Evolutionary conservation across 352 stramenopile species (phyloP), one percentile per base, ranked within the genome.

Genomic region (Globisporangium abappressorium): DNA sequence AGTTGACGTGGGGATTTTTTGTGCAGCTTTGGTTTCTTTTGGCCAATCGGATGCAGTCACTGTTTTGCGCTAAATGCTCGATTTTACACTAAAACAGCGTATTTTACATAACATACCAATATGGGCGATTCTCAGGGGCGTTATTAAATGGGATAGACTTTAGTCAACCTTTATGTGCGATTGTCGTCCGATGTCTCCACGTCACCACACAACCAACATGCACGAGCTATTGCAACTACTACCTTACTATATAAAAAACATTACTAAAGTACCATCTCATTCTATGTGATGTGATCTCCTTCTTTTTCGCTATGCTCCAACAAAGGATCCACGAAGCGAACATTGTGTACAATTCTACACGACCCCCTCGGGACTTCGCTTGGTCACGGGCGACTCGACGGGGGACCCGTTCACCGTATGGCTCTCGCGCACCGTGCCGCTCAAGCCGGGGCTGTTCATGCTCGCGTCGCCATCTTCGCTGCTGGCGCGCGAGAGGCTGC

Each of bases 401-500:
- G 68, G 68, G 12, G 67, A 72, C 8, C 77, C 73, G 22, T 78
- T 78, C 30, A 81, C 79, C 0, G 72, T 72, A 70, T 87, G 80
- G 64, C 82, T 71, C 65, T 74, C 70, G 7, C 80, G 78, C 66
- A 85, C 77, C 14, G 69, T 81, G 14, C 79, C 77, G 0, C 67
- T 66, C 47, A 76, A 33, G 26, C 62, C 68, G 2, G 61, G 70
- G 24, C 55, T 65, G 41, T 57, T 55, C 2, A 62, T 49, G 18
- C 64, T 66, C 20, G 66, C 71, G 33, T 81, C 68, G 15, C 26
- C 34, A 15, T 83, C 78, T 12, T 36, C 70, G 24, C 68, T 73
- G 24, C 71, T 63, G 20, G 74, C 73, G 14, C 70, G 67, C 2
- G 76, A 64, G 11, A 69, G 57, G 14, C 68, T 26, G 24, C 24